Conservation (phyloP, 1,284 basidiomycete genomes). For the Kwoniella shivajii region DNA sequence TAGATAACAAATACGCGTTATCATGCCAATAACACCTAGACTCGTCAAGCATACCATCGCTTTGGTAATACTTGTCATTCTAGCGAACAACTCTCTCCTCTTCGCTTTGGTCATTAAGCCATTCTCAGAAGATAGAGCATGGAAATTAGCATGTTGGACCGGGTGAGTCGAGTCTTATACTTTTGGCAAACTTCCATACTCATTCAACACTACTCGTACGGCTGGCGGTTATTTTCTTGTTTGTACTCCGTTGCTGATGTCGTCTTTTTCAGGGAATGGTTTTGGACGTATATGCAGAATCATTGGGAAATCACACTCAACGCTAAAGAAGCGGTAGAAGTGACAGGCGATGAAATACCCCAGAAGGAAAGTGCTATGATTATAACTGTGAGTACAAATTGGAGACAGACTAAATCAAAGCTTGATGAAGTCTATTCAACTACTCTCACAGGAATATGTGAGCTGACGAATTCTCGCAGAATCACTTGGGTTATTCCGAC, state of each 20-base stretch:
- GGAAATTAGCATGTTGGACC: slow-evolving; percentile 32
- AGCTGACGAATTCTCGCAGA: slow-evolving; percentile 14
- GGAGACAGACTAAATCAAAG: no score
- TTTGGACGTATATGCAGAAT: slow-evolving; percentile 39
- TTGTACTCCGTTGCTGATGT: no score
- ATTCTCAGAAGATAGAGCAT: slow-evolving; percentile 23
- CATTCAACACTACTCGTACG: no score
- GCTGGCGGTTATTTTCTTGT: no score
- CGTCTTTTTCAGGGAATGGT: slow-evolving; percentile 21
- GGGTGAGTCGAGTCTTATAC: slow-evolving; percentile 24
- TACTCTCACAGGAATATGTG: neutral
- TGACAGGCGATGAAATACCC: slow-evolving; percentile 31
- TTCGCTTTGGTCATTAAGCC: slow-evolving; percentile 26
- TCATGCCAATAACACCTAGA: neutral
- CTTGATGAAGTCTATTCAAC: neutral
- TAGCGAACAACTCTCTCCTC: slow-evolving; percentile 25
- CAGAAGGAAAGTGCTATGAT: slow-evolving; percentile 29
- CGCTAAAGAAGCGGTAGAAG: slow-evolving; percentile 14
- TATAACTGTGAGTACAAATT: slow-evolving; percentile 24
- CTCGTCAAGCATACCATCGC: slow-evolving; percentile 21
- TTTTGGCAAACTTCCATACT: no score
- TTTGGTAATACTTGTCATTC: slow-evolving; percentile 14
- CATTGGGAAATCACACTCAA: slow-evolving; percentile 32
- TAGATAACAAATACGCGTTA: no score
- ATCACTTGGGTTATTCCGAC: slow-evolving; percentile 34